Conservation (phyloP, 768 basidiomycete species). For the Lentinula lateritia region DNA sequence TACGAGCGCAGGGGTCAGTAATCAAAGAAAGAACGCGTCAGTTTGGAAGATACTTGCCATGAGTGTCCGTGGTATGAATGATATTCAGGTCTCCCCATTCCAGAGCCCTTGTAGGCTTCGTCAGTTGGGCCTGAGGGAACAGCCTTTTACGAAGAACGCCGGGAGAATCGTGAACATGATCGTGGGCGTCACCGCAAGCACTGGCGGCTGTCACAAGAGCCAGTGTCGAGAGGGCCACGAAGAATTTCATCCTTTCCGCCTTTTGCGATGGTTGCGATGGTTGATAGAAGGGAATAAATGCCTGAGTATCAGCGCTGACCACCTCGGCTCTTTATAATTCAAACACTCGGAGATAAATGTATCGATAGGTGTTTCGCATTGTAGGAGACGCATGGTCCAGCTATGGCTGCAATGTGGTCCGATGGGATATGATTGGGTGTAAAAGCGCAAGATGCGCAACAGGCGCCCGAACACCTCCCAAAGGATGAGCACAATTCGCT, state of each 20-base stretch:
- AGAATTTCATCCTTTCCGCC: background rate
- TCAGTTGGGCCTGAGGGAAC: slow-evolving; percentile 34
- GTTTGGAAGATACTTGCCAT: slow-evolving; percentile 24
- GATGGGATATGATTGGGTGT: background rate
- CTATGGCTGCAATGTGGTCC: background rate
- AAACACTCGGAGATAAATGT: background rate
- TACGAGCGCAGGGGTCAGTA: background rate
- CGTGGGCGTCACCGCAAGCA: slow-evolving; percentile 21
- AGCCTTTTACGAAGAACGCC: slow-evolving; percentile 27
- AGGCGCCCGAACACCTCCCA: background rate
- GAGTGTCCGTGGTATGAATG: slow-evolving; percentile 81
- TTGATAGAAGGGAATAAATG: background rate
- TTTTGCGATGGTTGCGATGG: background rate
- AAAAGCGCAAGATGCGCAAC: background rate
- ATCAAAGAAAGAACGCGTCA: background rate
- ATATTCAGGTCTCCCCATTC: slow-evolving; percentile 90
- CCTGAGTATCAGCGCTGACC: background rate
- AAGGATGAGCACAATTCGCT: background rate
- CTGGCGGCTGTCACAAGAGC: background rate
- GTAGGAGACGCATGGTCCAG: background rate
- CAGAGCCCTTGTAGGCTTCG: slow-evolving; percentile 62
- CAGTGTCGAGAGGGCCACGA: background rate
- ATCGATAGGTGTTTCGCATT: background rate
- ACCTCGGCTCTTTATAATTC: background rate
- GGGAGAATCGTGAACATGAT: slow-evolving; percentile 18